phyloP scores from a whole-genome alignment of 306 rosid species.

The Corylus heterophylla region DNA sequence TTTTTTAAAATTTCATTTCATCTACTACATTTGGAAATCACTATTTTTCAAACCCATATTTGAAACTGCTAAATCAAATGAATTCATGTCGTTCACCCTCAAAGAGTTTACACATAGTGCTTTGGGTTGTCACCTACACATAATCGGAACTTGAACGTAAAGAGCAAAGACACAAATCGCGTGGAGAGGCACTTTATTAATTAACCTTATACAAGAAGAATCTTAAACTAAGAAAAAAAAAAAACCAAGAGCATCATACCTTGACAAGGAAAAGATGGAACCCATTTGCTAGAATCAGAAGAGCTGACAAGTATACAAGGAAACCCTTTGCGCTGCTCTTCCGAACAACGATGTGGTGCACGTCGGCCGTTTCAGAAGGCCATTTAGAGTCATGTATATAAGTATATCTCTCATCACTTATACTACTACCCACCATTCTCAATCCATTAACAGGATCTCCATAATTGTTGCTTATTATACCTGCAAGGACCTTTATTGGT shows the following conservation, averaged over 20 bases:
- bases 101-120: too few relatives aligned
- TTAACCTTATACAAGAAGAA: background rate
- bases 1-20: too few relatives aligned
- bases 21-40: too few relatives aligned
- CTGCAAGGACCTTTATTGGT: conserved; percentile 12
- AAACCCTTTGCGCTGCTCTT: conserved; percentile 41
- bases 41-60: too few relatives aligned
- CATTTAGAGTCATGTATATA: conserved; percentile 60
- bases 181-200: background rate
- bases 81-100: too few relatives aligned
- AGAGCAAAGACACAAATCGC: background rate
- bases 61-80: too few relatives aligned
- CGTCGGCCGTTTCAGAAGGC: conserved; percentile 54
- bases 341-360: conserved; percentile 60
- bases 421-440: conserved; percentile 57
- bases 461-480: conserved; percentile 4
- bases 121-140: too few relatives aligned
- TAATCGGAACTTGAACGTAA: background rate
- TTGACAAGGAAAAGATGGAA: conserved; percentile 43
- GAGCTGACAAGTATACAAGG: conserved; percentile 38
- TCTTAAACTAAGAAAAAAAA: background rate
- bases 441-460: background rate
- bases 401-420: conserved; percentile 51
- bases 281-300: conserved; percentile 52
- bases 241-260: conserved; percentile 38